These are phyloP conservation scores for Psidium friedrichsthalianum DNA, from an alignment of 345 rosid species.

Conservation along the genomic window DNA sequence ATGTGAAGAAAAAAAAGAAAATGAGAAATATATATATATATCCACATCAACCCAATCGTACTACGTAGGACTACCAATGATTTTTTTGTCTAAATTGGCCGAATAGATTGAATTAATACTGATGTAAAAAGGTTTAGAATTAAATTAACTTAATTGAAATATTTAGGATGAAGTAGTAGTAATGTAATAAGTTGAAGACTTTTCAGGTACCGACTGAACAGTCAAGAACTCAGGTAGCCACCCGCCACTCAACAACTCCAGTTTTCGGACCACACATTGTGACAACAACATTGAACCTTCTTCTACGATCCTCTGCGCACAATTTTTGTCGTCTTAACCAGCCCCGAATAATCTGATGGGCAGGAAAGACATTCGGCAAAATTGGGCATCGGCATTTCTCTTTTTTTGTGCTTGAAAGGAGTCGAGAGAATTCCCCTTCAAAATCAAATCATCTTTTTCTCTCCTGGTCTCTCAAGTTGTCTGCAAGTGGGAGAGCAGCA, in stretches of 20 bases:
- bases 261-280: not conserved
- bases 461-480: not conserved
- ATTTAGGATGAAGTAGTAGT: too few relatives aligned
- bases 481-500: not conserved
- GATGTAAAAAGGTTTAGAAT: too few relatives aligned
- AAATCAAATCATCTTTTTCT: not conserved
- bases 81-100: too few relatives aligned
- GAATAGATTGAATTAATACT: too few relatives aligned
- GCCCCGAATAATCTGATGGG: not conserved
- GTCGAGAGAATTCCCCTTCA: not conserved
- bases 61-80: too few relatives aligned
- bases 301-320: not conserved
- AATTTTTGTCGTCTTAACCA: not conserved
- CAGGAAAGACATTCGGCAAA: not conserved
- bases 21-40: too few relatives aligned
- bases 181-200: rapidly evolving
- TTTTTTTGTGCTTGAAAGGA: too few relatives aligned
- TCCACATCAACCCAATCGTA: too few relatives aligned
- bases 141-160: too few relatives aligned
- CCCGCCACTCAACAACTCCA: not conserved
- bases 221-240: not conserved
- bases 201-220: not conserved
- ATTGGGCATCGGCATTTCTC: not conserved
- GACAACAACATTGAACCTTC: not conserved
- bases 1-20: too few relatives aligned